phyloP scores from a whole-genome alignment of 192 early-diverging fungal genomes.

The Coemansia sp. region DNA sequence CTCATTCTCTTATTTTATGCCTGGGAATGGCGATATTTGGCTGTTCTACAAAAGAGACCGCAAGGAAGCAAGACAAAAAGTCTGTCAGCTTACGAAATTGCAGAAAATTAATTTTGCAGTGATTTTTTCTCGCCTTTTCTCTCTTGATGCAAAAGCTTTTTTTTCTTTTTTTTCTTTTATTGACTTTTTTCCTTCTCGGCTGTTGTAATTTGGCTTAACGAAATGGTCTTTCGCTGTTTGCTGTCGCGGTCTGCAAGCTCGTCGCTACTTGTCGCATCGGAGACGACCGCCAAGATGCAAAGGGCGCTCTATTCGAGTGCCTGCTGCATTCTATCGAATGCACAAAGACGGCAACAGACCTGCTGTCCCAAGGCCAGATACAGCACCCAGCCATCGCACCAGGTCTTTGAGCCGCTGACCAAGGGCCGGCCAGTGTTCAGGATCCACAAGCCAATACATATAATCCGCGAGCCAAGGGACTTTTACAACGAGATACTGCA shows the following conservation, averaged over 20 bases:
- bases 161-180: neutral
- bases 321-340: neutral
- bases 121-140: too few species aligned
- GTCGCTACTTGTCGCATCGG: neutral
- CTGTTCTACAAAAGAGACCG: too few species aligned
- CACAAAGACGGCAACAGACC: neutral
- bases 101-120: too few species aligned
- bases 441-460: conserved; percentile 38
- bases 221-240: too few species aligned
- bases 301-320: too few species aligned
- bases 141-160: neutral
- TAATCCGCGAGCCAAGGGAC: conserved; percentile 54
- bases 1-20: neutral
- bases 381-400: conserved; percentile 17
- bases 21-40: too few species aligned
- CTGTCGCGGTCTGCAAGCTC: too few species aligned
- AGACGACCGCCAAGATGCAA: too few species aligned
- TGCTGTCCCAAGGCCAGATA: neutral
- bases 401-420: conserved; percentile 33
- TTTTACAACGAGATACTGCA: conserved; percentile 55
- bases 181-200: neutral
- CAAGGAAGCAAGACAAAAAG: too few species aligned
- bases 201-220: neutral
- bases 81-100: too few species aligned
- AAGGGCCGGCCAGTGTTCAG: conserved; percentile 38